Conservation (phyloP, 1,284 basidiomycete species). For the Melampsora americana region DNA sequence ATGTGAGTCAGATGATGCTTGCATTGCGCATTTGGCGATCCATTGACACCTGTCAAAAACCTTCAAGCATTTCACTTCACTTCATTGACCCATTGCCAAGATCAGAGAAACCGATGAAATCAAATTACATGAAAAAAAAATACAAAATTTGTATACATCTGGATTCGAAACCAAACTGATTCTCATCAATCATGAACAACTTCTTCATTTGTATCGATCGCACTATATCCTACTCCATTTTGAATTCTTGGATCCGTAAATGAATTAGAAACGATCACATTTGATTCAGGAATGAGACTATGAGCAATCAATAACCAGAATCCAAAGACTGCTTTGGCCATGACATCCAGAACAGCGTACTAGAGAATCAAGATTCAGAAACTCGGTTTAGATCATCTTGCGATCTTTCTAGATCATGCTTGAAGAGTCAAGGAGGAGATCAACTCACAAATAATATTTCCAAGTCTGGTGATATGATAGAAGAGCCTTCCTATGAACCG, state of each 20-base stretch:
- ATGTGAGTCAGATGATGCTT: no score
- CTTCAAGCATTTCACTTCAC: no score
- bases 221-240: slow-evolving; percentile 7
- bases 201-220: not conserved
- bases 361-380: not conserved
- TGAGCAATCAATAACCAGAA: not conserved
- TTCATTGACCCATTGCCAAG: no score
- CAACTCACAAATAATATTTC: slow-evolving; percentile 1
- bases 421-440: not conserved
- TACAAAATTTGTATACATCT: no score
- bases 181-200: not conserved
- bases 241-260: slow-evolving; percentile 2
- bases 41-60: no score
- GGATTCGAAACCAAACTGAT: no score
- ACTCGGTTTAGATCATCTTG: not conserved
- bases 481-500: not conserved
- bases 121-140: no score
- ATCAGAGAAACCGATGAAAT: no score
- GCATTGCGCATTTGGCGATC: no score
- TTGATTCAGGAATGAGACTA: slow-evolving; percentile 7
- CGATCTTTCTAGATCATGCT: not conserved
- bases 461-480: not conserved
- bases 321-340: slow-evolving; percentile 5
- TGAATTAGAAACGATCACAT: slow-evolving; percentile 5
- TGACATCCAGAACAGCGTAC: not conserved